These are phyloP conservation scores for Ogataea hybrid DNA, from an alignment of 1,139 yeast genomes.

Conservation along the genomic window DNA sequence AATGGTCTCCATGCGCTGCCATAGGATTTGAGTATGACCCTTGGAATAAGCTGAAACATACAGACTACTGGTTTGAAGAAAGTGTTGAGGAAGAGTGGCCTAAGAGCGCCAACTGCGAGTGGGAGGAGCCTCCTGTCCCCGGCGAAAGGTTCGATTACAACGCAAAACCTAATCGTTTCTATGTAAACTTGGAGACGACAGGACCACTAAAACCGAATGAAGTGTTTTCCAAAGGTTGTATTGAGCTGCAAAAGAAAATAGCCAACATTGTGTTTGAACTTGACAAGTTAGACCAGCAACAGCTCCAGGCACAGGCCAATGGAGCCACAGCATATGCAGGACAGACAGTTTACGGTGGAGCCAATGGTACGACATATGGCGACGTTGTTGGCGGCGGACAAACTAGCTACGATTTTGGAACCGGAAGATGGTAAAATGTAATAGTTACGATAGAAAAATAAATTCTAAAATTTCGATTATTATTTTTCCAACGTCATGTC, in stretches of 20 bases:
- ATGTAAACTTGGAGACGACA: conserved; percentile 87
- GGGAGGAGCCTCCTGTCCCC: conserved; percentile 94
- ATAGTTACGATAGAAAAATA: conserved; percentile 6
- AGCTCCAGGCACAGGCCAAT: conserved; percentile 31
- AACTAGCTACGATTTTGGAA: conserved; percentile 26
- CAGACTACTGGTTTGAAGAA: conserved; percentile 95
- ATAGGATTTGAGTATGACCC: conserved; percentile 98
- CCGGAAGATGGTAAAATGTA: conserved; percentile 31
- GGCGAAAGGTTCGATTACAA: conserved; percentile 84
- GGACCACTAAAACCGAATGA: conserved; percentile 89
- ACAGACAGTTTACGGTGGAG: conserved; percentile 39
- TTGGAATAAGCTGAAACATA: conserved; percentile 96
- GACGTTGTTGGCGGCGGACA: conserved; percentile 21
- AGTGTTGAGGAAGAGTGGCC: conserved; percentile 94
- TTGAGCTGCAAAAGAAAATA: conserved; percentile 81
- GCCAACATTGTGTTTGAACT: conserved; percentile 87
- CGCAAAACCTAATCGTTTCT: conserved; percentile 78
- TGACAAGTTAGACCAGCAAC: conserved; percentile 48
- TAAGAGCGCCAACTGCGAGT: conserved; percentile 78
- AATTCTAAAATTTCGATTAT: not conserved
- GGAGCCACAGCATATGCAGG: conserved; percentile 35
- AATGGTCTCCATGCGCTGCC: conserved; percentile 98
- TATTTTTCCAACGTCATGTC: conserved; percentile 22
- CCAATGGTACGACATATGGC: conserved; percentile 17
- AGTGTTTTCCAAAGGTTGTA: conserved; percentile 80